Base-by-base conservation (phyloP, 2,329 filamentous ascomycete species). In the Ophiocordyceps australis region DNA sequence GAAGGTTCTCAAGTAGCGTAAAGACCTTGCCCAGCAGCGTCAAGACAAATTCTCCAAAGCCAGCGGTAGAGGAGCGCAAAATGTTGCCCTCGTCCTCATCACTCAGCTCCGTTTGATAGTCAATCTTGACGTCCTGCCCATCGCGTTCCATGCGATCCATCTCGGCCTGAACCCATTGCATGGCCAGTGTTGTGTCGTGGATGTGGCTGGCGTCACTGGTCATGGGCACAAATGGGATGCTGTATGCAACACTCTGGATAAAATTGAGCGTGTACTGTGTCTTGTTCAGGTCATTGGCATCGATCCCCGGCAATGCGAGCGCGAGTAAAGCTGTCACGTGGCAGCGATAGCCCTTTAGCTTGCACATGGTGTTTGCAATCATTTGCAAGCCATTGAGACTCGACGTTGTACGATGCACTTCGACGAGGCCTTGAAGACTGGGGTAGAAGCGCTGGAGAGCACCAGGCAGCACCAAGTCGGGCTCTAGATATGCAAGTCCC, bases 201-300 rank as follows among this genome's bases (percentile, higher is more conserved):
- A 80, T 59, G 32, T 74, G 67, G 24, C 68, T 64, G 28, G 65
- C 59, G 23, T 74, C 71, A 3, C 38, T 47, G 10, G 35, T 41
- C 26, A 98, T 56, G 32, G 91, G 78, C 30, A 79, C 72, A 43
- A 98, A 80, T 0, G 89, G 91, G 27, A 98, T 91, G 41, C 86
- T 92, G 55, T 94, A 95, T 31, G 83, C 86, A 9, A 95, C 81
- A 30, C 81, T 79, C 49, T 95, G 86, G 30, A 98, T 89, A 46
- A 94, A 94, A 37, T 85, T 81, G 30, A 98, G 61, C 0, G 89
- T 91, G 49, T 93, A 81, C 38, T 93, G 68, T 1, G 89, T 95
- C 60, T 98, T 98, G 45, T 89, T 85, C 15, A 98, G 57, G 50
- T 98, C 89, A 45, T 98, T 98, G 35, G 91, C 85, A 51, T 98